Evolutionary conservation across 371 early-diverging fungal species (phyloP).

Genomic region (Lichtheimia corymbifera): DNA sequence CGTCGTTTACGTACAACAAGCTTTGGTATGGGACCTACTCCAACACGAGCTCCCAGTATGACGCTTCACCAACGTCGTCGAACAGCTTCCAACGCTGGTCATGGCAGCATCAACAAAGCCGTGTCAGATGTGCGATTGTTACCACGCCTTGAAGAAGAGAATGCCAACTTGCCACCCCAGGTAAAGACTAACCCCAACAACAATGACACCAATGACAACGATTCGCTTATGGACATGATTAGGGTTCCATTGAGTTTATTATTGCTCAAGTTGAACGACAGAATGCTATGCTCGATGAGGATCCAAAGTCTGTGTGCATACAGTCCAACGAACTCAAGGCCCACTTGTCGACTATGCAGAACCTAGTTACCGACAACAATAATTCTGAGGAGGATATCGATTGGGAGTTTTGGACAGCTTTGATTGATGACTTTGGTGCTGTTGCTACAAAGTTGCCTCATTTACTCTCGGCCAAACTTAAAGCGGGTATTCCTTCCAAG

Average conservation of each 20-base stretch:
- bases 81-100: conserved; percentile 25
- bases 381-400: conserved; percentile 55
- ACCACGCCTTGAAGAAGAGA: conserved; percentile 46
- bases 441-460: conserved; percentile 65
- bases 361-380: conserved; percentile 30
- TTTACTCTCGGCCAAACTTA: conserved; percentile 67
- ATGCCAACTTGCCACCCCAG: conserved; percentile 41
- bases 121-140: conserved; percentile 33
- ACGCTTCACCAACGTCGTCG: conserved; percentile 29
- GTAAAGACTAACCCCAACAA: conserved; percentile 19
- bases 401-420: conserved; percentile 94
- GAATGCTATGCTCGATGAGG: conserved; percentile 55
- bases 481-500: conserved; percentile 81
- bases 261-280: conserved; percentile 58
- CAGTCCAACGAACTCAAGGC: conserved; percentile 55
- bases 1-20: conserved; percentile 29
- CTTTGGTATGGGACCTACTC: conserved; percentile 27
- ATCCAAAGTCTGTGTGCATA: conserved; percentile 60
- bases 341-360: conserved; percentile 53
- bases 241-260: conserved; percentile 54
- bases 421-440: conserved; percentile 81
- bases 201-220: neutral
- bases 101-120: conserved; percentile 3
- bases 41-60: conserved; percentile 43
- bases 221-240: neutral